Evolutionary conservation across 768 basidiomycete species (phyloP).

Genomic region (Lentinula sp.): DNA sequence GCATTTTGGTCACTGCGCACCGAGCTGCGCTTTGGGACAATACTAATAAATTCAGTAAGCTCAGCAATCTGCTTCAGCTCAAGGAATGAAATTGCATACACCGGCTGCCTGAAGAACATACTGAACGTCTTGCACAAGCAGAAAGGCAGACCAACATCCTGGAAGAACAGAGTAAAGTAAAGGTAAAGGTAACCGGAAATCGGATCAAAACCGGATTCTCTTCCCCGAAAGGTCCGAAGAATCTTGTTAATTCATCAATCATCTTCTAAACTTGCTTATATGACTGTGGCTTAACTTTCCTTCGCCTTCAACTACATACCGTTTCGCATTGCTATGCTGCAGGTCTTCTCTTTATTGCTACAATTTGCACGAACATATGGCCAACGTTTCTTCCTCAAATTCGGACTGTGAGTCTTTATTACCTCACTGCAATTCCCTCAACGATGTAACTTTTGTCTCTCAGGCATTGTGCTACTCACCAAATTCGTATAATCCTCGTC

Average conservation of each 20-base stretch:
- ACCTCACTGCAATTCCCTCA: constrained; percentile 8
- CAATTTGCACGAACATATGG: constrained; percentile 35
- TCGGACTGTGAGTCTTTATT: constrained; percentile 63
- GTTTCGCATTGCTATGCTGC: constrained; percentile 8
- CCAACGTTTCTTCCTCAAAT: constrained; percentile 57
- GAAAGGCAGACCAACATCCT: not conserved
- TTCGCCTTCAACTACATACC: not conserved
- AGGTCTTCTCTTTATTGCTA: constrained; percentile 16
- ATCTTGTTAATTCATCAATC: constrained; percentile 7
- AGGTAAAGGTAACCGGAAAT: not conserved
- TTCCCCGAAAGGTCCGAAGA: not conserved
- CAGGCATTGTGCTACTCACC: constrained; percentile 87
- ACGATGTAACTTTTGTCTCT: not conserved
- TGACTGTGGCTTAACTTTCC: not conserved
- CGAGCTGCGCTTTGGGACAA: constrained; percentile 48
- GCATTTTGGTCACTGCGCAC: constrained; percentile 64
- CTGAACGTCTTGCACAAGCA: not conserved
- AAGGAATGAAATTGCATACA: not conserved
- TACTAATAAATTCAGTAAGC: constrained; percentile 24
- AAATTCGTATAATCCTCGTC: constrained; percentile 83
- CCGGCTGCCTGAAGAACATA: not conserved
- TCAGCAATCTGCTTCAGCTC: not conserved
- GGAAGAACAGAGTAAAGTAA: not conserved
- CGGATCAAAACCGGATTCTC: not conserved
- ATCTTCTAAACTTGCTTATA: not conserved